phyloP scores from a whole-genome alignment of 2,329 filamentous ascomycete genomes.

The Dissoconium aciculare region DNA sequence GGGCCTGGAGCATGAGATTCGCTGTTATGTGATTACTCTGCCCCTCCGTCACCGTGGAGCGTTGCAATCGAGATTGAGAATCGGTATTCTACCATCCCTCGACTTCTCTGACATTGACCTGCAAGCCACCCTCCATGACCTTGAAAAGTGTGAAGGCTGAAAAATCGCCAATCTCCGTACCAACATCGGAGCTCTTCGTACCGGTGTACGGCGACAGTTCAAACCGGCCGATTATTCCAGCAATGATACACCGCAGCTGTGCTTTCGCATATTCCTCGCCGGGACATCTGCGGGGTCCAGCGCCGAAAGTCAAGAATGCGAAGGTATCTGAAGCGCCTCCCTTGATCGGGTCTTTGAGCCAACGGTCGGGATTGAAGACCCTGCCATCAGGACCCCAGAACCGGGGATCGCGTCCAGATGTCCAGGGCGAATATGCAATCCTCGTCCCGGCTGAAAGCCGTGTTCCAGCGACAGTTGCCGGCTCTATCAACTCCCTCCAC shows the following conservation, averaged over 20 bases:
- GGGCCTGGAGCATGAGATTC: too few species aligned
- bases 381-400: conserved; percentile 5
- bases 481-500: conserved; percentile 5
- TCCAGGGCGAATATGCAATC: conserved; percentile 5
- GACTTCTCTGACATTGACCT: conserved; percentile 2
- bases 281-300: conserved; percentile 4
- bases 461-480: conserved; percentile 3
- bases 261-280: conserved; percentile 5
- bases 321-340: background rate
- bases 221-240: conserved; percentile 6
- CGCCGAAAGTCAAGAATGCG: conserved; percentile 6
- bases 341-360: conserved; percentile 1
- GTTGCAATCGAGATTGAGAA: too few species aligned
- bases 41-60: too few species aligned
- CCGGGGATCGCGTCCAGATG: conserved; percentile 2
- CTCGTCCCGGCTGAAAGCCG: conserved; percentile 4
- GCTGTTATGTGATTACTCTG: too few species aligned
- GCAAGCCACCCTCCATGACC: conserved; percentile 7
- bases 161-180: conserved; percentile 7
- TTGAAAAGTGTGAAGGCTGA: conserved; percentile 9
- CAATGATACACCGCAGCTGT: conserved; percentile 7
- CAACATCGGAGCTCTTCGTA: conserved; percentile 3
- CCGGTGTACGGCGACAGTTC: conserved; percentile 3
- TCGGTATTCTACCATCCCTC: conserved; percentile 6
- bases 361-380: conserved; percentile 5